These are phyloP conservation scores for Podospora pseudocomata DNA, from an alignment of 495 filamentous ascomycete species.

Conservation along the genomic window DNA sequence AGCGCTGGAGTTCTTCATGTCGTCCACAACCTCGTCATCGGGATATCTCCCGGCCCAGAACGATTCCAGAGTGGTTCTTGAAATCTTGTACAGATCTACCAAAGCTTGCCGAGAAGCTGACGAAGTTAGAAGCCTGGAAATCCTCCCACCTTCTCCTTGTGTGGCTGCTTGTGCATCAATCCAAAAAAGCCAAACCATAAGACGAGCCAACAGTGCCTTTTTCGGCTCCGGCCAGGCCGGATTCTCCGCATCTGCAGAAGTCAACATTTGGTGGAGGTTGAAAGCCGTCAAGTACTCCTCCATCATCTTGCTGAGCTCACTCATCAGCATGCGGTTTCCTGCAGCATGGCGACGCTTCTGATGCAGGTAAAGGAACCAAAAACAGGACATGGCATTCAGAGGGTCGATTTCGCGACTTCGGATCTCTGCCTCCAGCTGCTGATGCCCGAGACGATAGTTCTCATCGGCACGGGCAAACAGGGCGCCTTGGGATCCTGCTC, in stretches of 20 bases:
- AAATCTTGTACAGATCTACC: conserved; percentile 23
- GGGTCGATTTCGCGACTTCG: conserved; percentile 7
- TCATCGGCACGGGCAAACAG: conserved; percentile 14
- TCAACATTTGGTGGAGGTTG: conserved; percentile 13
- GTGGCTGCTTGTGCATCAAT: conserved; percentile 27
- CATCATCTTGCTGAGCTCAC: conserved; percentile 19
- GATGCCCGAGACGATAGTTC: conserved; percentile 15
- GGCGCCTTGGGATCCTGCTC: not conserved
- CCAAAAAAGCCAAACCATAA: conserved; percentile 31
- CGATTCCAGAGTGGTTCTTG: conserved; percentile 17
- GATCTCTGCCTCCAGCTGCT: conserved; percentile 4
- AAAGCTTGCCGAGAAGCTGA: conserved; percentile 13
- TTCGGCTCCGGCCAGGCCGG: not conserved
- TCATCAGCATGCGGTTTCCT: conserved; percentile 4
- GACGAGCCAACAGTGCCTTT: conserved; percentile 24
- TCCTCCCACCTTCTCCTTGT: conserved; percentile 26
- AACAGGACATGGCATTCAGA: conserved; percentile 19
- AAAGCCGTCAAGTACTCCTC: conserved; percentile 11
- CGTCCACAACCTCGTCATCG: conserved; percentile 45
- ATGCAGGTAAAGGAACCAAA: conserved; percentile 26
- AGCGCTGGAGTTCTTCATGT: conserved; percentile 41
- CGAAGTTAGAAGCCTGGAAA: conserved; percentile 21
- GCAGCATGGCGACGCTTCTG: conserved; percentile 9
- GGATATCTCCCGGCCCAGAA: conserved; percentile 46
- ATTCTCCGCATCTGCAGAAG: not conserved